A percentile compares a stretch with the other conserved stretches of the same genome.
Evolutionary conservation across 148 eudicot genomes (phyloP).

Genomic region (Gaultheria prostrata): DNA sequence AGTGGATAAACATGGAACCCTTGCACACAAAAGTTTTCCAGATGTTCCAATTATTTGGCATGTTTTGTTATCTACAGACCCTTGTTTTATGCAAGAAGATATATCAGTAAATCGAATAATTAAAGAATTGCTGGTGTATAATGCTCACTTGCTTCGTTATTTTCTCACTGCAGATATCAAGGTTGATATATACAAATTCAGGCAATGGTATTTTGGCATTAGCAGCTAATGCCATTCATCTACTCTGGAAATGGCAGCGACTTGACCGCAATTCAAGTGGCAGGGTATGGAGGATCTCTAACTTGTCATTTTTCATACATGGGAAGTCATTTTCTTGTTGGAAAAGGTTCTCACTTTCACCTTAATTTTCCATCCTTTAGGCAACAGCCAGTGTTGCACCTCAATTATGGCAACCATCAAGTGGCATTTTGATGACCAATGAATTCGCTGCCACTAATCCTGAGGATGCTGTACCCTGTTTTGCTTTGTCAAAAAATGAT

Average conservation of each 20-base stretch:
- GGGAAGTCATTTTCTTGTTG: background rate
- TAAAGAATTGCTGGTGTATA: background rate
- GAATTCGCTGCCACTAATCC: slow-evolving; percentile 62
- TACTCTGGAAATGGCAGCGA: slow-evolving; percentile 90
- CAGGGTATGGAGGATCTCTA: slow-evolving; percentile 41
- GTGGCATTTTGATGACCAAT: slow-evolving; percentile 84
- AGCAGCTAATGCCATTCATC: slow-evolving; percentile 80
- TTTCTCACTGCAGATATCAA: slow-evolving; percentile 61
- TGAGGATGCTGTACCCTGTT: slow-evolving; percentile 75
- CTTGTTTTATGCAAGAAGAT: background rate
- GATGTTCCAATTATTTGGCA: background rate
- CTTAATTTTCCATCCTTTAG: slow-evolving; percentile 29
- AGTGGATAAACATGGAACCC: background rate
- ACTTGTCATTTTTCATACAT: background rate
- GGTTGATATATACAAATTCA: slow-evolving; percentile 79
- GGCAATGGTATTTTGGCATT: slow-evolving; percentile 83
- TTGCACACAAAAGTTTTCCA: background rate
- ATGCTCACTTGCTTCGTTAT: slow-evolving; percentile 11
- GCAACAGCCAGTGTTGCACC: slow-evolving; percentile 75
- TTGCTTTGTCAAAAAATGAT: slow-evolving; percentile 93
- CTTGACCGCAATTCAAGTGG: slow-evolving; percentile 59
- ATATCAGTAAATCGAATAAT: background rate
- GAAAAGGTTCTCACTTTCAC: slow-evolving; percentile 5
- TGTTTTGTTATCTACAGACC: background rate
- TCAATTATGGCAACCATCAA: slow-evolving; percentile 82